phyloP scores from a whole-genome alignment of 768 basidiomycete species.

The Clavulina sp. region DNA sequence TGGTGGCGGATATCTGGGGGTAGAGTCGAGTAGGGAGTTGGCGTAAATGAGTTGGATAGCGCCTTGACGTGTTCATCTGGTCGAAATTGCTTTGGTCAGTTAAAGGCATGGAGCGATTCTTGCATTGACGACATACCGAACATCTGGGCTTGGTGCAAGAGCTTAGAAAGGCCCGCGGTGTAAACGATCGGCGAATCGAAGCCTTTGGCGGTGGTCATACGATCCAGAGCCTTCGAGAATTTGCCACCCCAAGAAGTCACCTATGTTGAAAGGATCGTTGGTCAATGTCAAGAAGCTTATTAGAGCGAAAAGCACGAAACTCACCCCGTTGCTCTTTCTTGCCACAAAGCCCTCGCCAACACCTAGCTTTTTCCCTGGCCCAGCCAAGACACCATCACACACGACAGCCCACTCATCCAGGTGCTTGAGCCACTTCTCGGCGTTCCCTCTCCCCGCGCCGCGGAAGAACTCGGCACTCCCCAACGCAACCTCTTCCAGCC shows the following conservation, averaged over 20 bases:
- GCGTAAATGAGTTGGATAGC: slow-evolving; percentile 40
- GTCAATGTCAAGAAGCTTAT: neutral
- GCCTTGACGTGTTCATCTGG: slow-evolving; percentile 69
- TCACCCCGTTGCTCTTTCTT: slow-evolving; percentile 51
- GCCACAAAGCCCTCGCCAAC: slow-evolving; percentile 74
- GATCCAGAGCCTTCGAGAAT: slow-evolving; percentile 58
- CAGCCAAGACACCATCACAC: slow-evolving; percentile 63
- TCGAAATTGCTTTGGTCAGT: neutral
- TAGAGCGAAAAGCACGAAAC: slow-evolving; percentile 13
- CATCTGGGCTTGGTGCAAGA: slow-evolving; percentile 61
- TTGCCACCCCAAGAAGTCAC: slow-evolving; percentile 54
- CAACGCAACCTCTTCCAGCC: slow-evolving; percentile 59
- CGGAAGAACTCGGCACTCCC: slow-evolving; percentile 61
- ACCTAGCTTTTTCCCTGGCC: slow-evolving; percentile 75
- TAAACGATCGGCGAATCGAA: slow-evolving; percentile 79
- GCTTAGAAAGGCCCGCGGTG: slow-evolving; percentile 52
- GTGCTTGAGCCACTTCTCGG: slow-evolving; percentile 56
- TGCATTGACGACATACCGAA: slow-evolving; percentile 22
- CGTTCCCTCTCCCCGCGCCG: slow-evolving; percentile 43
- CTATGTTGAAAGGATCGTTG: slow-evolving; percentile 14
- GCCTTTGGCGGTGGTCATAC: slow-evolving; percentile 78
- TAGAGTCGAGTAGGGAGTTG: slow-evolving; percentile 58
- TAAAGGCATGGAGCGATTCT: neutral
- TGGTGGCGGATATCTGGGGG: slow-evolving; percentile 41
- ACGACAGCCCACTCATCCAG: slow-evolving; percentile 65